Conservation (phyloP, 305 asterid species). For the Fraxinus floribunda region DNA sequence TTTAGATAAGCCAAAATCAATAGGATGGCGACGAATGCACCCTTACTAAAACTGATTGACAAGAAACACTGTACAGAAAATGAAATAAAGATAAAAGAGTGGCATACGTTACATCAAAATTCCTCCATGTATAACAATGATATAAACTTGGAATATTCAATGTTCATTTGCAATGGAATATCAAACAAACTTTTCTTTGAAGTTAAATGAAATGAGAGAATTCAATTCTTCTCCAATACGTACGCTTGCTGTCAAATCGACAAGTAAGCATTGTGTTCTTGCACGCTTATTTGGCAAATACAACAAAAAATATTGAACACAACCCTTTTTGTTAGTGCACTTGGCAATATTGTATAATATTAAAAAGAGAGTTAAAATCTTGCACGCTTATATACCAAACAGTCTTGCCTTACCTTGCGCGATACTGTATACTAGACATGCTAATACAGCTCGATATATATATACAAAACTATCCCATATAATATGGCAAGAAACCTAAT, state of each 20-base stretch:
- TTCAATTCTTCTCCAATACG: neutral
- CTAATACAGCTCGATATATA: neutral
- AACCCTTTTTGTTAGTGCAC: neutral
- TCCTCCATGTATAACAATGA: neutral
- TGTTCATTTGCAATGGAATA: neutral
- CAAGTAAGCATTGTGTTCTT: neutral
- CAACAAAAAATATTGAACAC: neutral
- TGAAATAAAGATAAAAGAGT: neutral
- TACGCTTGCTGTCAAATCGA: neutral
- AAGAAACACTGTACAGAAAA: neutral
- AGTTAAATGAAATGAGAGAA: neutral
- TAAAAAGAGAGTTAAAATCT: neutral
- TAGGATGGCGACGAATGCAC: neutral
- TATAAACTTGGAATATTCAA: neutral
- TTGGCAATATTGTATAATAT: neutral
- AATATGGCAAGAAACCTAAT: neutral
- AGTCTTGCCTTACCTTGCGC: neutral
- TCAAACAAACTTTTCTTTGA: constrained; percentile 7
- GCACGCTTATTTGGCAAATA: neutral
- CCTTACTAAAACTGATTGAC: neutral
- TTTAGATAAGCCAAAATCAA: neutral
- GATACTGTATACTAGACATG: neutral
- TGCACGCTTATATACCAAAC: neutral
- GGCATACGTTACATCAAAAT: neutral
- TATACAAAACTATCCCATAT: neutral